Percentiles rank a stretch among this genome's conserved stretches.
Evolutionary conservation across 352 stramenopile genomes (phyloP).

Genomic region (Phytophthora melonis): DNA sequence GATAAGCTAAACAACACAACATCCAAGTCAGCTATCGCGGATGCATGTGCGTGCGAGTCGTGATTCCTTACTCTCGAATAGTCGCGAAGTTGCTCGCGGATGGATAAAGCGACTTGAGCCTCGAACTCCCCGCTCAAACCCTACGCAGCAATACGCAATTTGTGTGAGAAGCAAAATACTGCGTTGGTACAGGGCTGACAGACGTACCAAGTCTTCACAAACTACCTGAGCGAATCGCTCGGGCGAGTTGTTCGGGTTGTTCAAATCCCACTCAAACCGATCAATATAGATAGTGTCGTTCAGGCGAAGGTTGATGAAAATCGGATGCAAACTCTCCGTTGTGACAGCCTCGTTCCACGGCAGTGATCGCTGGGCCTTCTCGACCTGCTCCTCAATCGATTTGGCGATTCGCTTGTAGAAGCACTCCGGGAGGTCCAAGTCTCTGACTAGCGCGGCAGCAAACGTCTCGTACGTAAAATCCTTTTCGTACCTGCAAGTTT

Average conservation of each 20-base stretch:
- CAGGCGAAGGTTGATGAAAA: slow-evolving; percentile 85
- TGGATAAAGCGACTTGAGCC: slow-evolving; percentile 78
- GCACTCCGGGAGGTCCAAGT: slow-evolving; percentile 77
- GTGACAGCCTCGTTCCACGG: slow-evolving; percentile 67
- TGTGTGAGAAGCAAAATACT: slow-evolving; percentile 6
- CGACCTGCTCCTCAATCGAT: slow-evolving; percentile 75
- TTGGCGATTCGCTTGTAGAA: slow-evolving; percentile 75
- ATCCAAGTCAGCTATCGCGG: background rate
- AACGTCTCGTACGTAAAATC: slow-evolving; percentile 85
- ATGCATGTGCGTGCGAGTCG: background rate
- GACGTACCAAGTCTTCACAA: slow-evolving; percentile 75
- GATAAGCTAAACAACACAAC: slow-evolving; percentile 54
- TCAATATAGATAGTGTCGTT: slow-evolving; percentile 87
- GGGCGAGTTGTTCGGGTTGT: slow-evolving; percentile 69
- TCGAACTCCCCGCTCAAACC: slow-evolving; percentile 84
- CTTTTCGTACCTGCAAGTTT: slow-evolving; percentile 57
- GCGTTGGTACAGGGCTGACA: background rate
- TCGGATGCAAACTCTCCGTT: slow-evolving; percentile 73
- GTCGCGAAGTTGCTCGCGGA: slow-evolving; percentile 80
- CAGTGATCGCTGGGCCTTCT: slow-evolving; percentile 62
- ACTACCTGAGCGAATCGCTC: slow-evolving; percentile 72
- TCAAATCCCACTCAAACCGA: slow-evolving; percentile 86
- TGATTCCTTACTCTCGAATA: slow-evolving; percentile 64
- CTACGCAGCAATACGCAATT: slow-evolving; percentile 31
- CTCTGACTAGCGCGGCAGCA: slow-evolving; percentile 69